These are phyloP conservation scores for Phlegmacium glaucopus DNA, from an alignment of 768 basidiomycete genomes.

Conservation along the genomic window DNA sequence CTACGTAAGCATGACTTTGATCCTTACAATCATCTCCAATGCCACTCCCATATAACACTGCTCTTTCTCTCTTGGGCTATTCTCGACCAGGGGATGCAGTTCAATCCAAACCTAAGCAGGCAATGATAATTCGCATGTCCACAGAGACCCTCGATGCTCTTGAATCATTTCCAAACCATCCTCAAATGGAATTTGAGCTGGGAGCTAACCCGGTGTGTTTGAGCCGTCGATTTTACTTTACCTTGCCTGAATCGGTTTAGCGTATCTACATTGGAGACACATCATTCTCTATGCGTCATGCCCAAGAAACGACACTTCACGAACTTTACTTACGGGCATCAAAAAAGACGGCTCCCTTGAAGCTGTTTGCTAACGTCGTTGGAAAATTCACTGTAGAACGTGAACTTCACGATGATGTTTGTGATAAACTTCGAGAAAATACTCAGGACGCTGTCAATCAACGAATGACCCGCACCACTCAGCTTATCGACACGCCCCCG, in stretches of 20 bases:
- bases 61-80: conserved; percentile 57
- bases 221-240: background rate
- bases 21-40: conserved; percentile 29
- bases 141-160: conserved; percentile 70
- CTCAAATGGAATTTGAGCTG: conserved; percentile 58
- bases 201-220: conserved; percentile 53
- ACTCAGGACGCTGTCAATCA: conserved; percentile 41
- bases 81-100: conserved; percentile 51
- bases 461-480: conserved; percentile 42
- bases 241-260: conserved; percentile 29
- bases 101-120: conserved; percentile 63
- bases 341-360: conserved; percentile 63
- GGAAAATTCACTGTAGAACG: conserved; percentile 69
- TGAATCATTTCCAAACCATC: conserved; percentile 42
- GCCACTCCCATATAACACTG: conserved; percentile 59
- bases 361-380: conserved; percentile 70
- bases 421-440: conserved; percentile 44
- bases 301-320: conserved; percentile 54
- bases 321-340: conserved; percentile 72
- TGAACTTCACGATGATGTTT: conserved; percentile 47
- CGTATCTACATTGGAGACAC: conserved; percentile 63
- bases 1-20: no score
- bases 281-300: conserved; percentile 57
- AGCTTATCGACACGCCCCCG: conserved; percentile 46
- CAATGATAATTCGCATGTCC: conserved; percentile 75